phyloP scores from a whole-genome alignment of 2,329 filamentous ascomycete genomes.

The Chaetomiaceae sp. region DNA sequence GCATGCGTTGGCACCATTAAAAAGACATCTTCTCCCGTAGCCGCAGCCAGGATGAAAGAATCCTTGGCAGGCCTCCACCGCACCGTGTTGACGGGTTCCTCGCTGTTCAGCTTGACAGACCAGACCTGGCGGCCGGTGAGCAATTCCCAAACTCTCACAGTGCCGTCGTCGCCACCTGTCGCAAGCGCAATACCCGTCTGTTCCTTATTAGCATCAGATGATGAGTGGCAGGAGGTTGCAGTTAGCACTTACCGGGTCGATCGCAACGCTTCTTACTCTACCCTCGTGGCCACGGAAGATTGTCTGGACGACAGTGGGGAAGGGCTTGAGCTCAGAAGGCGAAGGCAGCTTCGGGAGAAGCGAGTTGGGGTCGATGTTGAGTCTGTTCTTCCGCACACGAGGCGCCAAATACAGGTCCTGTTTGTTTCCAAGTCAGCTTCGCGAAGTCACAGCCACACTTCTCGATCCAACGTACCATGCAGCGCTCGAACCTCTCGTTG shows the following conservation, averaged over 20 bases:
- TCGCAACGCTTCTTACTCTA: slow-evolving; percentile 74
- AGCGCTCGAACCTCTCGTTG: slow-evolving; percentile 94
- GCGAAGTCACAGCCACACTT: background rate
- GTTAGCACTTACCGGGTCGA: slow-evolving; percentile 77
- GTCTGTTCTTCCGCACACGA: slow-evolving; percentile 81
- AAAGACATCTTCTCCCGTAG: slow-evolving; percentile 79
- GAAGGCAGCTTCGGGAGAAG: slow-evolving; percentile 88
- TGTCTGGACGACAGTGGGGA: slow-evolving; percentile 84
- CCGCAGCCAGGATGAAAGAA: slow-evolving; percentile 74
- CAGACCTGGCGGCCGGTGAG: slow-evolving; percentile 82
- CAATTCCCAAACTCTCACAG: slow-evolving; percentile 84
- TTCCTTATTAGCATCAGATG: slow-evolving; percentile 1
- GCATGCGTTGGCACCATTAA: slow-evolving; percentile 67
- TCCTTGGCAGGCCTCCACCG: slow-evolving; percentile 85
- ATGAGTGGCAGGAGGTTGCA: too few species aligned
- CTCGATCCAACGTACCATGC: slow-evolving; percentile 43
- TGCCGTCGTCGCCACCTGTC: slow-evolving; percentile 91
- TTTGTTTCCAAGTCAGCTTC: slow-evolving; percentile 6
- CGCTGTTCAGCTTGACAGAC: slow-evolving; percentile 71
- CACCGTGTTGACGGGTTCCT: slow-evolving; percentile 78
- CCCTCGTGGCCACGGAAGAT: slow-evolving; percentile 86
- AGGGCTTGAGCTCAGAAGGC: slow-evolving; percentile 89
- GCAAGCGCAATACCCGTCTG: slow-evolving; percentile 48
- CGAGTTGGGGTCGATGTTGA: slow-evolving; percentile 94
- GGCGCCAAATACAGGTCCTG: slow-evolving; percentile 88